Base-by-base conservation (phyloP, 345 rosid species). In the Rhodamnia rubescens region DNA sequence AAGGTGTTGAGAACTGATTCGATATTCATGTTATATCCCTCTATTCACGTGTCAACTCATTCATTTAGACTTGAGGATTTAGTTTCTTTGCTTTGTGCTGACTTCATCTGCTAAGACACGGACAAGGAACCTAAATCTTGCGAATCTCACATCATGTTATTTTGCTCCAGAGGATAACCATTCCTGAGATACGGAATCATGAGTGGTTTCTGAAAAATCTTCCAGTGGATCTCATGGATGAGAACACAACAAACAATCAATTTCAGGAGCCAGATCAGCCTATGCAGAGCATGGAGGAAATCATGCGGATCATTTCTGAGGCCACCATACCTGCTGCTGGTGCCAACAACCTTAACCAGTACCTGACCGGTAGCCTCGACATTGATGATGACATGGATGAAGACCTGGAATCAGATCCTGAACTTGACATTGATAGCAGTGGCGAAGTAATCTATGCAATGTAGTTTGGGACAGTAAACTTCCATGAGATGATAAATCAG, bases 131-230 rank as follows among this genome's bases (percentile, higher is more conserved):
- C 44, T 64, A 16, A 49, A 69, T 32, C 78, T 69, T 69, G 47
- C 40, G 26, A 26, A 8, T 18, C 24, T 59, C 32, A 83, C 61
- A n/a, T 53, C 61, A 29, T n/a, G 21, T 74, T 11, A 81, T 84
- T 87, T 90, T 83, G 88, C 83, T 69, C 85, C 93, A 98, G 99
- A 92, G 99, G 89, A 96, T 98, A 92, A 90, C 93, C 75, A 95
- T 98, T 83, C 96, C 97, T 3, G 98, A 98, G 89, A 94, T 98
- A 83, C 89, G 92, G 87, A 95, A 93, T 84, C 99, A 96, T 13
- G 97, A 95, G 64, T 98, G 99, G 99, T 98, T 98, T 87, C 91
- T 93, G n/a, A 98, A 92, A 93, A 95, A 98, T 89, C 94, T 98
- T 52, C 98, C 98, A 5, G 93, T 93, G 29, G 99, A 95, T 90